These are phyloP conservation scores for Ogataea trehalophila DNA, from an alignment of 805 yeast genomes.

Conservation along the genomic window DNA sequence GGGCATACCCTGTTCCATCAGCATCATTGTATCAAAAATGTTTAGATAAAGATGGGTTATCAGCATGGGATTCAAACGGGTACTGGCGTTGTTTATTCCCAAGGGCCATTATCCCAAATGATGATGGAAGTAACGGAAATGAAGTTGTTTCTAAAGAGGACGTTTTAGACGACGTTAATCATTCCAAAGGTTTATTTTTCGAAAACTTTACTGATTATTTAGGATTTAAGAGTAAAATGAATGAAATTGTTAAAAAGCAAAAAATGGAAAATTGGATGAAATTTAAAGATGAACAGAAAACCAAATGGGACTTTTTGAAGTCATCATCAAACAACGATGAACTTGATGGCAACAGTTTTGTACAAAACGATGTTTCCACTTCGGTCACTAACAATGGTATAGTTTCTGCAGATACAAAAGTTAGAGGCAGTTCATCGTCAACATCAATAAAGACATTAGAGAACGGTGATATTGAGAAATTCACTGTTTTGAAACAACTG, in stretches of 20 bases:
- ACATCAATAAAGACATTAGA: slow-evolving; percentile 33
- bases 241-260: slow-evolving; percentile 36
- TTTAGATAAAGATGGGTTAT: slow-evolving; percentile 55
- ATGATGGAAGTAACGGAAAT: slow-evolving; percentile 22
- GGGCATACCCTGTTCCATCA: slow-evolving; percentile 26
- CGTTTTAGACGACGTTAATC: slow-evolving; percentile 36
- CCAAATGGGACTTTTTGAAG: slow-evolving; percentile 23
- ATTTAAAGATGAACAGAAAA: slow-evolving; percentile 19
- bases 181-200: slow-evolving; percentile 58
- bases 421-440: slow-evolving; percentile 35
- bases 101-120: slow-evolving; percentile 31
- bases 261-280: slow-evolving; percentile 24
- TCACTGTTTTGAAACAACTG: slow-evolving; percentile 32
- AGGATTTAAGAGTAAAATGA: slow-evolving; percentile 62
- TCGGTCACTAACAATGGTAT: not conserved
- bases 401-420: slow-evolving; percentile 17
- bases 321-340: not conserved
- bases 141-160: slow-evolving; percentile 51
- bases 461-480: slow-evolving; percentile 40
- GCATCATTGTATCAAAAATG: slow-evolving; percentile 59
- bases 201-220: slow-evolving; percentile 58
- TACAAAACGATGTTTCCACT: not conserved
- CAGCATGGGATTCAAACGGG: slow-evolving; percentile 79
- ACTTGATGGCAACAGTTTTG: too few relatives aligned
- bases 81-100: slow-evolving; percentile 92